phyloP scores from a whole-genome alignment of 768 basidiomycete species.

The Clavulina sp. region DNA sequence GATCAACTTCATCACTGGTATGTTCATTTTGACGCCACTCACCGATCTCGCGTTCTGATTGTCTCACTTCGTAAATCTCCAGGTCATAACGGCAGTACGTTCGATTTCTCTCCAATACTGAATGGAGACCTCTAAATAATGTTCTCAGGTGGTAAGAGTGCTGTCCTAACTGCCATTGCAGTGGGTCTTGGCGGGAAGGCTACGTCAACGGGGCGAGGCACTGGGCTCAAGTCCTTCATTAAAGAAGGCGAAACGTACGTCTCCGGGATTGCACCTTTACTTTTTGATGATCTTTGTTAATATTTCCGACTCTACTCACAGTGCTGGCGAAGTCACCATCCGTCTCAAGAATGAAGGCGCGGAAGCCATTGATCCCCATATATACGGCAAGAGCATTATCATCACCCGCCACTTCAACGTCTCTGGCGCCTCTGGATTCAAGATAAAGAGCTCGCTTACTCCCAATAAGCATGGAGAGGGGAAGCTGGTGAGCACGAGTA shows the following conservation, averaged over 20 bases:
- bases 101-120: background rate
- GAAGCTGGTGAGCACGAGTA: constrained; percentile 51
- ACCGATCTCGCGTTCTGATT: background rate
- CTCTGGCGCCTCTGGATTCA: constrained; percentile 64
- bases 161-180: constrained; percentile 81
- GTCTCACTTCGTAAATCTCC: background rate
- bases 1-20: constrained; percentile 94
- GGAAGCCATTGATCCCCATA: constrained; percentile 68
- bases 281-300: background rate
- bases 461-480: constrained; percentile 30
- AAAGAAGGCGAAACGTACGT: constrained; percentile 53
- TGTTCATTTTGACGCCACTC: constrained; percentile 11
- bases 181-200: constrained; percentile 91
- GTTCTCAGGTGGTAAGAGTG: constrained; percentile 90
- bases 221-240: constrained; percentile 68
- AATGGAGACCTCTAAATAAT: background rate
- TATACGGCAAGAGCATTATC: constrained; percentile 75
- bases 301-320: constrained; percentile 15
- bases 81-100: constrained; percentile 89
- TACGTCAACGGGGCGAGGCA: constrained; percentile 75
- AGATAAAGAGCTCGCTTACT: constrained; percentile 33
- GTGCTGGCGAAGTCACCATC: constrained; percentile 59
- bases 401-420: constrained; percentile 68
- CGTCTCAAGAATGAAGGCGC: constrained; percentile 77
- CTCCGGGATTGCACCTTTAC: constrained; percentile 22